Conservation (phyloP, 345 rosid species). For the Hypericum perforatum region DNA sequence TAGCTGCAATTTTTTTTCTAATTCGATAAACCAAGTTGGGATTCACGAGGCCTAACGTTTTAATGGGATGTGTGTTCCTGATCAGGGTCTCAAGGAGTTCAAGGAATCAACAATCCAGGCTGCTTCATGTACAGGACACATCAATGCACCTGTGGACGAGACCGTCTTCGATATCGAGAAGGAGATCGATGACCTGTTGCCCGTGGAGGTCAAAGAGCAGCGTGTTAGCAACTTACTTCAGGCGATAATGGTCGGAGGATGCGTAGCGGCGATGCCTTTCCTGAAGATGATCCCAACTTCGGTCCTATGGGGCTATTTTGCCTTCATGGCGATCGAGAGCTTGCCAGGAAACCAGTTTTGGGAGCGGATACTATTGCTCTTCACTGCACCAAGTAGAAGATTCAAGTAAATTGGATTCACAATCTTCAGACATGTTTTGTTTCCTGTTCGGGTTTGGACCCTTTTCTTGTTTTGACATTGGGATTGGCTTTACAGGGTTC, state of each 20-base stretch:
- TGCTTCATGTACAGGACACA: slow-evolving; percentile 21
- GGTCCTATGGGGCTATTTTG: slow-evolving; percentile 28
- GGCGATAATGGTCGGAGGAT: slow-evolving; percentile 22
- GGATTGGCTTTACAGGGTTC: slow-evolving; percentile 15
- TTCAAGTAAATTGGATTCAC: slow-evolving; percentile 15
- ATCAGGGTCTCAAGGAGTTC: slow-evolving; percentile 22
- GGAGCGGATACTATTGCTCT: slow-evolving; percentile 25
- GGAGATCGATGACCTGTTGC: slow-evolving; percentile 26
- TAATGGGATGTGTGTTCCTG: background rate
- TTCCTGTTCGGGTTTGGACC: background rate
- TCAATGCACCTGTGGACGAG: slow-evolving; percentile 24
- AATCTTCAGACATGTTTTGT: no score
- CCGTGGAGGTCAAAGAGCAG: slow-evolving; percentile 22
- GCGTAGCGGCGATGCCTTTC: slow-evolving; percentile 28
- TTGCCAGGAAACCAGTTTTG: slow-evolving; percentile 26
- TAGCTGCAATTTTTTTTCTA: background rate
- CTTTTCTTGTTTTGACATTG: background rate
- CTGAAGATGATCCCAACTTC: slow-evolving; percentile 29
- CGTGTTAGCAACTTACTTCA: slow-evolving; percentile 24
- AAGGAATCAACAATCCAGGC: slow-evolving; percentile 26
- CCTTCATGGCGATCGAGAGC: slow-evolving; percentile 28
- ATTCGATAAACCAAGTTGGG: background rate
- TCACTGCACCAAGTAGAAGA: slow-evolving; percentile 28
- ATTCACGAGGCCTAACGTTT: background rate
- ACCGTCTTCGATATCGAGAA: slow-evolving; percentile 24